phyloP scores from a whole-genome alignment of 202 grass and related monocot genomes.

The Schoenoplectus triqueter region DNA sequence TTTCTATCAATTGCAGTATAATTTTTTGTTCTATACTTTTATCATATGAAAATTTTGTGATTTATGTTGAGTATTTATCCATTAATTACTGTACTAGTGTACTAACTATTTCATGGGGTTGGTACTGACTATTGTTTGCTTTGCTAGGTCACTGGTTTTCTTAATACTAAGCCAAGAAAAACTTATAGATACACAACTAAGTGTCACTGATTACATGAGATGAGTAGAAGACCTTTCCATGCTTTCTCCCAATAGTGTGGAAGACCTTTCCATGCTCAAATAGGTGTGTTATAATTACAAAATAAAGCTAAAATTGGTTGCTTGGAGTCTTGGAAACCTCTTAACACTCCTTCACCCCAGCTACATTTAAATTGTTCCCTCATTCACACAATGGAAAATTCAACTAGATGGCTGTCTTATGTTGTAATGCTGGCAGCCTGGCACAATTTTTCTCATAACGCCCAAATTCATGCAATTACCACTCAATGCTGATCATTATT shows the following conservation, averaged over 20 bases:
- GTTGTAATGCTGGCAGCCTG: not conserved
- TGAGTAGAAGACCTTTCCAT: too few species aligned
- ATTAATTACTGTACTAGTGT: not conserved
- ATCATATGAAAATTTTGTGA: not conserved
- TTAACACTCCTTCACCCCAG: not conserved
- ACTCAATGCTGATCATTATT: not conserved
- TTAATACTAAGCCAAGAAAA: slow-evolving; percentile 10
- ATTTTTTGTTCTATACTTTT: not conserved
- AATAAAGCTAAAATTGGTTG: not conserved
- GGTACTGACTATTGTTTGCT: not conserved
- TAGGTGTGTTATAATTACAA: slow-evolving; percentile 9
- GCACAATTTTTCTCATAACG: not conserved
- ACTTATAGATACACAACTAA: not conserved
- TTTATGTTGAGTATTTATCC: slow-evolving; percentile 13
- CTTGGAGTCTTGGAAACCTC: not conserved
- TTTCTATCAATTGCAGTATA: not conserved
- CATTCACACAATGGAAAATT: not conserved
- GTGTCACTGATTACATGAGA: too few species aligned
- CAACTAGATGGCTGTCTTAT: not conserved
- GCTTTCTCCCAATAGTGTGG: not conserved
- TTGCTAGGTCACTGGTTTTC: slow-evolving; percentile 16
- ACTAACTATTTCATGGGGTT: not conserved
- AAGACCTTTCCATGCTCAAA: slow-evolving; percentile 8
- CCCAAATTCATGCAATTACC: slow-evolving; percentile 8
- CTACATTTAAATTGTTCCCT: not conserved